Conservation (phyloP, 495 filamentous ascomycete genomes). For the Trichoderma erinaceum region DNA sequence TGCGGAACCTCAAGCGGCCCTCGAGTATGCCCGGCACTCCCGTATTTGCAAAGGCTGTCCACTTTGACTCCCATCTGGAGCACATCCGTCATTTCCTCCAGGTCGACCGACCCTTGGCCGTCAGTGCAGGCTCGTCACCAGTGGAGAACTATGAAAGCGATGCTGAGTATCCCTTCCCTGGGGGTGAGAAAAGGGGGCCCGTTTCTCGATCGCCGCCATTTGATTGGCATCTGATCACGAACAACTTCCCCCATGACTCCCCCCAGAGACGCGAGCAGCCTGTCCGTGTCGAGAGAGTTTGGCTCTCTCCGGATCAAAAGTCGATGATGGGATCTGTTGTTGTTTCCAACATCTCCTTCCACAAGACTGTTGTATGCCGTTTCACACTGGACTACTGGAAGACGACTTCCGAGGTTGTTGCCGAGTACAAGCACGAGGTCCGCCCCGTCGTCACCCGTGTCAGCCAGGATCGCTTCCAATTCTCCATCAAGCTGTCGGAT, state of each 20-base stretch:
- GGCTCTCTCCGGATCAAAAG: conserved; percentile 79
- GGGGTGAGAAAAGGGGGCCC: conserved; percentile 40
- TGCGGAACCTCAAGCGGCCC: conserved; percentile 74
- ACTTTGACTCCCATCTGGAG: conserved; percentile 91
- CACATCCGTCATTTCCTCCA: conserved; percentile 93
- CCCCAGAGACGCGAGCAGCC: conserved; percentile 56
- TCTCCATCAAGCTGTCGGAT: conserved; percentile 88
- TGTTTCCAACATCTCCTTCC: conserved; percentile 83
- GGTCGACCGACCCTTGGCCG: conserved; percentile 85
- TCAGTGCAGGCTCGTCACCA: conserved; percentile 92
- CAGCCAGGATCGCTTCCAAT: conserved; percentile 82
- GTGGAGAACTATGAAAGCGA: conserved; percentile 80
- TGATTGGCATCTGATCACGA: conserved; percentile 81
- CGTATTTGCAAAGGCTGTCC: conserved; percentile 88
- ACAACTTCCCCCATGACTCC: conserved; percentile 74
- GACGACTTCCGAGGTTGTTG: conserved; percentile 88
- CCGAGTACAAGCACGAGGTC: conserved; percentile 78
- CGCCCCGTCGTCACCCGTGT: conserved; percentile 57
- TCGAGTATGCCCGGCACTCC: conserved; percentile 97
- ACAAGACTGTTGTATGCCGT: conserved; percentile 79
- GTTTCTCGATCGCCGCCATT: conserved; percentile 43
- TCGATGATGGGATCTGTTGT: conserved; percentile 74
- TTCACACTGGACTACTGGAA: conserved; percentile 98
- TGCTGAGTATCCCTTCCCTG: conserved; percentile 74
- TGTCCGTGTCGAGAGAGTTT: conserved; percentile 75